Evolutionary conservation across 352 stramenopile genomes (phyloP).

Genomic region (Phytophthora syringae): DNA sequence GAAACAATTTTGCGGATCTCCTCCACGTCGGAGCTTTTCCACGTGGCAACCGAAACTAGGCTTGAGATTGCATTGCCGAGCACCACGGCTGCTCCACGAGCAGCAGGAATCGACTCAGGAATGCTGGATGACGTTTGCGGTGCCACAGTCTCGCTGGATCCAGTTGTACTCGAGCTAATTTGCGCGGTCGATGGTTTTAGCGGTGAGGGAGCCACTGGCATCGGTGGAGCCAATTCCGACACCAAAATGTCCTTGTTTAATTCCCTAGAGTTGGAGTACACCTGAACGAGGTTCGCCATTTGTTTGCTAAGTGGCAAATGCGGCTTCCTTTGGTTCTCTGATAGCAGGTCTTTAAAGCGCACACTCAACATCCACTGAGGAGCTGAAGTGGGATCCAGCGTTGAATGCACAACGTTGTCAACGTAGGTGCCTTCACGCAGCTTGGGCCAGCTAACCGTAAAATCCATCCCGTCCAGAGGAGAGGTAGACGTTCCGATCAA

Average conservation of each 20-base stretch:
- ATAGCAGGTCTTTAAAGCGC: constrained; percentile 48
- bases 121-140: constrained; percentile 23
- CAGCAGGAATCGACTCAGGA: constrained; percentile 65
- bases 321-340: constrained; percentile 59
- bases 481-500: constrained; percentile 44
- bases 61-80: constrained; percentile 77
- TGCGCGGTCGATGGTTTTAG: constrained; percentile 16
- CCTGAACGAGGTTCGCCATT: constrained; percentile 72
- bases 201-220: constrained; percentile 31
- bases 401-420: constrained; percentile 87
- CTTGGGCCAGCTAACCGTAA: constrained; percentile 72
- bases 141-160: neutral
- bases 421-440: constrained; percentile 84
- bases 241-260: constrained; percentile 76
- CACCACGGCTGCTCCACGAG: constrained; percentile 69
- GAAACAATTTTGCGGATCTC: constrained; percentile 62
- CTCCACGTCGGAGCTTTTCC: constrained; percentile 76
- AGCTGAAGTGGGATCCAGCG: constrained; percentile 65
- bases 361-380: constrained; percentile 70
- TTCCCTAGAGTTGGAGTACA: constrained; percentile 77
- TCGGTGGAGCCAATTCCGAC: constrained; percentile 68
- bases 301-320: constrained; percentile 68
- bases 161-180: neutral
- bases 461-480: constrained; percentile 60
- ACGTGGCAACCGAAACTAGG: constrained; percentile 71